phyloP scores from a whole-genome alignment of 768 basidiomycete genomes.

The Pisolithus orientalis region DNA sequence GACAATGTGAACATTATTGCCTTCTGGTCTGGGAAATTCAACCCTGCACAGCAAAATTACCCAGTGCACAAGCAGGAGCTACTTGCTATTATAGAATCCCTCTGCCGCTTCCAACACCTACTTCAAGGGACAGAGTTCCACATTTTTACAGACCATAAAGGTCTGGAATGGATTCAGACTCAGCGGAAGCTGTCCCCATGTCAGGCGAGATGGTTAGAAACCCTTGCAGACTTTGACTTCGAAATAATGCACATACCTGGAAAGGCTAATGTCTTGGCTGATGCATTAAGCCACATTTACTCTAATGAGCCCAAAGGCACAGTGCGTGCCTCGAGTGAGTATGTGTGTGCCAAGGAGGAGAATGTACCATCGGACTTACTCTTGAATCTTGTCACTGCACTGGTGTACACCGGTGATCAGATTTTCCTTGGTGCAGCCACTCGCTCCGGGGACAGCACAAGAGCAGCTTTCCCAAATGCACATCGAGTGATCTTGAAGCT shows the following conservation, averaged over 20 bases:
- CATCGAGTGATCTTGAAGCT: not conserved
- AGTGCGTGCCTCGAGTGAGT: constrained; percentile 15
- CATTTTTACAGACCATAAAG: too few relatives aligned
- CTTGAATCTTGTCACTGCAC: constrained; percentile 4
- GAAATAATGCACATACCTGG: too few relatives aligned
- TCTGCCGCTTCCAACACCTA: constrained; percentile 30
- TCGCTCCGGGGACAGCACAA: not conserved
- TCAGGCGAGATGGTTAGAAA: constrained; percentile 25
- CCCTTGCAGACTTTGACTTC: constrained; percentile 23
- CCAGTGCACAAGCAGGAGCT: constrained; percentile 35
- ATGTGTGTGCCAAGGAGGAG: constrained; percentile 10
- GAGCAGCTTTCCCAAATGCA: not conserved
- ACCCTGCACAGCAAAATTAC: constrained; percentile 17
- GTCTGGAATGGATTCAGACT: constrained; percentile 14
- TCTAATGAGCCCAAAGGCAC: too few relatives aligned
- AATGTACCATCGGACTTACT: constrained; percentile 1
- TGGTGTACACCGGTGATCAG: constrained; percentile 7
- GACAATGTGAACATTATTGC: constrained; percentile 11
- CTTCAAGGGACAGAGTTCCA: too few relatives aligned
- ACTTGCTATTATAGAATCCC: constrained; percentile 30
- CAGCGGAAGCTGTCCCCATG: constrained; percentile 19
- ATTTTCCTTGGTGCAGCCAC: constrained; percentile 3
- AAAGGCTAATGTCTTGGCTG: too few relatives aligned
- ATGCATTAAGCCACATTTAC: too few relatives aligned
- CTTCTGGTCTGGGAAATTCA: constrained; percentile 25